A percentile compares a stretch with the other conserved stretches of the same genome.
phyloP scores from a whole-genome alignment of 768 basidiomycete species.

The Russula griseocarnosa region DNA sequence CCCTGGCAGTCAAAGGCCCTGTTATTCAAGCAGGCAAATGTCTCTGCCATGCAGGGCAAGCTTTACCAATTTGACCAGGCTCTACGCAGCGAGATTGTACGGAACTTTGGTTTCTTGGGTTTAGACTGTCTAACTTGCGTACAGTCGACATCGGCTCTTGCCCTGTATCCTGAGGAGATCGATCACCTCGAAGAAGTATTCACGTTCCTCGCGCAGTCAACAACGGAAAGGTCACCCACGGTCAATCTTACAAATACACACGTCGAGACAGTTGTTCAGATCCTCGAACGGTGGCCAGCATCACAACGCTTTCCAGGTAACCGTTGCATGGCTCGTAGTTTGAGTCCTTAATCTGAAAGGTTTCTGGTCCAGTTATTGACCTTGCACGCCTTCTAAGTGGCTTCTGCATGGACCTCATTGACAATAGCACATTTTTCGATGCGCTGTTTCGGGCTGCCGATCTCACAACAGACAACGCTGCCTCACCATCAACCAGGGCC shows the following conservation, averaged over 20 bases:
- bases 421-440: constrained; percentile 50
- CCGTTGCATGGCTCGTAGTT: constrained; percentile 15
- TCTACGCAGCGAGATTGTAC: constrained; percentile 64
- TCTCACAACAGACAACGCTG: constrained; percentile 53
- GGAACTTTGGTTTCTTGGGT: constrained; percentile 31
- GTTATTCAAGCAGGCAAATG: constrained; percentile 81
- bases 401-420: constrained; percentile 53
- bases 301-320: constrained; percentile 69
- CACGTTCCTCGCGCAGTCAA: constrained; percentile 49
- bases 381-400: constrained; percentile 72
- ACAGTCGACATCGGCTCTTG: constrained; percentile 67
- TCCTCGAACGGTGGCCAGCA: constrained; percentile 71
- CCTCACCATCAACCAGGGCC: constrained; percentile 56
- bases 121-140: constrained; percentile 3
- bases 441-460: constrained; percentile 65
- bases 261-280: constrained; percentile 55
- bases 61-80: constrained; percentile 69
- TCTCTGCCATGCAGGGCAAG: constrained; percentile 76
- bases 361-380: constrained; percentile 64
- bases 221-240: constrained; percentile 37
- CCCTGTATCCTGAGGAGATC: constrained; percentile 65
- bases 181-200: constrained; percentile 59
- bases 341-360: not conserved
- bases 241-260: constrained; percentile 45
- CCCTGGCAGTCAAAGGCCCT: constrained; percentile 52